Conservation (phyloP, 768 basidiomycete species). For the Calocybe indica region DNA sequence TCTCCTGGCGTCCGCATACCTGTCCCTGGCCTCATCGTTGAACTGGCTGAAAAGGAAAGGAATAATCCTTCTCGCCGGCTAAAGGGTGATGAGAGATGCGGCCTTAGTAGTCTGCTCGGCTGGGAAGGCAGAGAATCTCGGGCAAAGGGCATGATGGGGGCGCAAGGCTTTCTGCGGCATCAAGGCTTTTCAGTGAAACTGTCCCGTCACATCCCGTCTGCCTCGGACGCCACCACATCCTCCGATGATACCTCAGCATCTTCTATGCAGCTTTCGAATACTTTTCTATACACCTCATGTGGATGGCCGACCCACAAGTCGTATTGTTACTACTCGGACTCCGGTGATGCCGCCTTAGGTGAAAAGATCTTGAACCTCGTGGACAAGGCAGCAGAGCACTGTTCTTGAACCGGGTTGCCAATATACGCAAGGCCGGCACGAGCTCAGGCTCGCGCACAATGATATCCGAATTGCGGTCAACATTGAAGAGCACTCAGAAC, state of each 20-base stretch:
- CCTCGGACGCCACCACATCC: not conserved
- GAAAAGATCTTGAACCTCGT: constrained; percentile 31
- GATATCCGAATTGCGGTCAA: constrained; percentile 23
- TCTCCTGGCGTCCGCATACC: constrained; percentile 43
- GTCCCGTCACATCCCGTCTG: constrained; percentile 30
- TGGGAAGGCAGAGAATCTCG: constrained; percentile 46
- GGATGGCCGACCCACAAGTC: constrained; percentile 44
- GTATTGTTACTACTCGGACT: constrained; percentile 40
- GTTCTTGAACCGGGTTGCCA: constrained; percentile 28
- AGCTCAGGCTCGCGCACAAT: constrained; percentile 36
- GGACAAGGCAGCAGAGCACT: constrained; percentile 24
- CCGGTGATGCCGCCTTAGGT: constrained; percentile 34
- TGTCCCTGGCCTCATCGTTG: constrained; percentile 41
- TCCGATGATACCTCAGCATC: not conserved
- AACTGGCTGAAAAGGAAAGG: constrained; percentile 47
- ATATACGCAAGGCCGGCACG: constrained; percentile 34
- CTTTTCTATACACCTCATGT: constrained; percentile 24
- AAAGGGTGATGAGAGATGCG: constrained; percentile 52
- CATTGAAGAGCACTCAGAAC: constrained; percentile 6
- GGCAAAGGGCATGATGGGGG: constrained; percentile 42
- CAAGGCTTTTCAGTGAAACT: constrained; percentile 51
- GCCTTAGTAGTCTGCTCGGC: constrained; percentile 47
- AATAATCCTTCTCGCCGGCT: constrained; percentile 30
- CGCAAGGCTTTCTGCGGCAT: constrained; percentile 48
- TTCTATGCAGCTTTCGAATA: not conserved